Conservation (phyloP, 2,329 filamentous ascomycete species). For the Claviceps sp. region DNA sequence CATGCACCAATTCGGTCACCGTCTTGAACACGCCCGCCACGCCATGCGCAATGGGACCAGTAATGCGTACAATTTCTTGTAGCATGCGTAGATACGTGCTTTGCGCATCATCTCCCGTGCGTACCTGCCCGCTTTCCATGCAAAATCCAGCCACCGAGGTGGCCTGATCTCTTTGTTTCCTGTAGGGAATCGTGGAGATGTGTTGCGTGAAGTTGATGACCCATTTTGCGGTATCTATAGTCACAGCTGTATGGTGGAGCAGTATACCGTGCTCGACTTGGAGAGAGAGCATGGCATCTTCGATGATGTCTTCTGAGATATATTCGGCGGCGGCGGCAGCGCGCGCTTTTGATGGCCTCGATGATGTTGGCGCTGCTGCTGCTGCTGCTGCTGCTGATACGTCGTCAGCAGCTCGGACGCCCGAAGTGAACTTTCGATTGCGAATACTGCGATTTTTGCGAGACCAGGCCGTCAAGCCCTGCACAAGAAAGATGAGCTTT, state of each 20-base stretch:
- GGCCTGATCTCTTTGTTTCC: constrained; percentile 35
- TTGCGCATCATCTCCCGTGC: constrained; percentile 47
- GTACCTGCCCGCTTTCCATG: constrained; percentile 67
- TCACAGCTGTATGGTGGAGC: constrained; percentile 52
- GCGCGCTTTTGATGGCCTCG: constrained; percentile 20
- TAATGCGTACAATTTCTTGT: constrained; percentile 60
- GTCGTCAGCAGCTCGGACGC: constrained; percentile 37
- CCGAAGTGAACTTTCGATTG: constrained; percentile 54
- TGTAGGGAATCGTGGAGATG: constrained; percentile 63
- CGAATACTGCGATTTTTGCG: constrained; percentile 53
- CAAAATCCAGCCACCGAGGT: constrained; percentile 53
- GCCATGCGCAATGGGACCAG: constrained; percentile 58
- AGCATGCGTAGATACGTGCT: constrained; percentile 67
- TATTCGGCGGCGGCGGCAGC: constrained; percentile 24
- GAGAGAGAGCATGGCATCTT: constrained; percentile 56
- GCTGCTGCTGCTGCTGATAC: constrained; percentile 17
- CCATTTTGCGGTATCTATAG: constrained; percentile 58
- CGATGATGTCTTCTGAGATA: constrained; percentile 54
- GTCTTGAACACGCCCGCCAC: constrained; percentile 48
- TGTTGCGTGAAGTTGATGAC: constrained; percentile 64
- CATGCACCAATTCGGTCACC: constrained; percentile 43
- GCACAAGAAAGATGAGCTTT: constrained; percentile 56
- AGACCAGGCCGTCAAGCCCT: constrained; percentile 54
- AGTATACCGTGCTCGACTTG: constrained; percentile 54
- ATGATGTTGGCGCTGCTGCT: constrained; percentile 11